Conservation (phyloP, 768 basidiomycete genomes). For the Paxillus ammoniavirescens region DNA sequence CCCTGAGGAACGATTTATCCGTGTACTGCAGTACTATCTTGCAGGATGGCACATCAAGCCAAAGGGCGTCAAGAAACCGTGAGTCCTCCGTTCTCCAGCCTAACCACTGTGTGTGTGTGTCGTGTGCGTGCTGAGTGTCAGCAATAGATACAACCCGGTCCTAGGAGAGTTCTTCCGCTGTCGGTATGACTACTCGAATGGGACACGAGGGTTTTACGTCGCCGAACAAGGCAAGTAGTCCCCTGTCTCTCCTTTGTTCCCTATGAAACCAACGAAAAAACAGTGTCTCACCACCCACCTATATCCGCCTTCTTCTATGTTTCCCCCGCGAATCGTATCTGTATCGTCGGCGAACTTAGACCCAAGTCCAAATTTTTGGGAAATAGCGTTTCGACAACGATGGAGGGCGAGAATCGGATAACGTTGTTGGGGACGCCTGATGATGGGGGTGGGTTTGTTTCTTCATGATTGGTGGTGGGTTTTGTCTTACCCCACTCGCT, state of each 20-base stretch:
- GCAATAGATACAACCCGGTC: slow-evolving; percentile 85
- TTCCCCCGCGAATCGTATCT: slow-evolving; percentile 84
- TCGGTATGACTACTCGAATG: slow-evolving; percentile 87
- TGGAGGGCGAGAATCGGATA: slow-evolving; percentile 95
- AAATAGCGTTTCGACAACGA: slow-evolving; percentile 92
- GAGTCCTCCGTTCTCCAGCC: slow-evolving; percentile 31
- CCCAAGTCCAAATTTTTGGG: slow-evolving; percentile 97
- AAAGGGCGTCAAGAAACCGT: slow-evolving; percentile 99
- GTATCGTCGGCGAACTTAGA: slow-evolving; percentile 88
- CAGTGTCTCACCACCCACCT: slow-evolving; percentile 94
- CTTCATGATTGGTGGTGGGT: background rate
- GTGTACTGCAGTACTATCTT: slow-evolving; percentile 91
- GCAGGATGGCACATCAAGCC: slow-evolving; percentile 99
- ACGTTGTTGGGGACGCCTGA: slow-evolving; percentile 78
- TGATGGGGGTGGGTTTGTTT: slow-evolving; percentile 72
- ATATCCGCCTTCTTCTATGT: slow-evolving; percentile 95
- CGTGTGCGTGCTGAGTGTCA: slow-evolving; percentile 5
- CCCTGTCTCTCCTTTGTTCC: background rate
- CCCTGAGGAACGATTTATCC: slow-evolving; percentile 87
- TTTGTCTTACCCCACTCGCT: too few relatives aligned
- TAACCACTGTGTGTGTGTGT: too few relatives aligned
- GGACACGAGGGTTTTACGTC: slow-evolving; percentile 93
- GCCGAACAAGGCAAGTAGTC: slow-evolving; percentile 80
- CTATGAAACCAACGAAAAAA: slow-evolving; percentile 1
- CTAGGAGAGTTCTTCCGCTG: slow-evolving; percentile 99